Percentiles rank a stretch among this genome's conserved stretches.
These are phyloP conservation scores for Ogataea siamensis DNA, from an alignment of 805 yeast species.

Conservation along the genomic window DNA sequence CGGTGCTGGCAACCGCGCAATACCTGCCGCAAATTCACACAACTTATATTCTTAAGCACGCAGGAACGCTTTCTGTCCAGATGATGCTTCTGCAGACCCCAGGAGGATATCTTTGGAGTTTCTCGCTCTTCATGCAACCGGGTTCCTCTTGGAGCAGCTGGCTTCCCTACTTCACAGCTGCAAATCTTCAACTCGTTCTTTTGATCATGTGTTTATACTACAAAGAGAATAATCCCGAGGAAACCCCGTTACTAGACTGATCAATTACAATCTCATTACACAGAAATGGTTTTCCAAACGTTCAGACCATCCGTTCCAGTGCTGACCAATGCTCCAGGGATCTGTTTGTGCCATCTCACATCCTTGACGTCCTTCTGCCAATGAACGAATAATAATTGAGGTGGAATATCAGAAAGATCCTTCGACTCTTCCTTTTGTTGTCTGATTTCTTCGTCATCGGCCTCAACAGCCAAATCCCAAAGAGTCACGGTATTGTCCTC, in stretches of 20 bases:
- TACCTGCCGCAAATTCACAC: conserved; percentile 78
- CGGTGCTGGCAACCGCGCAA: conserved; percentile 63
- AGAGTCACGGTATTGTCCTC: conserved; percentile 96
- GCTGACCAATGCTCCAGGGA: conserved; percentile 91
- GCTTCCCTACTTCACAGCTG: conserved; percentile 76
- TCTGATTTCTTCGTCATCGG: conserved; percentile 94
- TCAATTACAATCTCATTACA: conserved; percentile 38
- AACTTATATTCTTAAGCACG: conserved; percentile 64
- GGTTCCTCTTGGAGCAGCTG: conserved; percentile 87
- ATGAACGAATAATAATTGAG: conserved; percentile 92
- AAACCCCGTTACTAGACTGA: conserved; percentile 3
- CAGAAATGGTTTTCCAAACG: conserved; percentile 95
- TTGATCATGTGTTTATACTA: conserved; percentile 61
- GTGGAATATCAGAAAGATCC: conserved; percentile 88
- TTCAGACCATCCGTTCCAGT: conserved; percentile 96
- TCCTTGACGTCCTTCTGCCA: conserved; percentile 98
- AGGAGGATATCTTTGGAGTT: conserved; percentile 80
- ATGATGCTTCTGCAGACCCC: conserved; percentile 90
- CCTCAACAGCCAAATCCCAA: conserved; percentile 98
- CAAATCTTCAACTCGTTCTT: conserved; percentile 60
- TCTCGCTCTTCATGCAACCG: conserved; percentile 64
- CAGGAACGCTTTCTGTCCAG: conserved; percentile 74
- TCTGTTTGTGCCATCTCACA: conserved; percentile 96
- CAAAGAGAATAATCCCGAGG: conserved; percentile 4
- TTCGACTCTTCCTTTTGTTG: conserved; percentile 75